These are phyloP conservation scores for Kwoniella bestiolae DNA, from an alignment of 768 basidiomycete genomes.

Conservation along the genomic window DNA sequence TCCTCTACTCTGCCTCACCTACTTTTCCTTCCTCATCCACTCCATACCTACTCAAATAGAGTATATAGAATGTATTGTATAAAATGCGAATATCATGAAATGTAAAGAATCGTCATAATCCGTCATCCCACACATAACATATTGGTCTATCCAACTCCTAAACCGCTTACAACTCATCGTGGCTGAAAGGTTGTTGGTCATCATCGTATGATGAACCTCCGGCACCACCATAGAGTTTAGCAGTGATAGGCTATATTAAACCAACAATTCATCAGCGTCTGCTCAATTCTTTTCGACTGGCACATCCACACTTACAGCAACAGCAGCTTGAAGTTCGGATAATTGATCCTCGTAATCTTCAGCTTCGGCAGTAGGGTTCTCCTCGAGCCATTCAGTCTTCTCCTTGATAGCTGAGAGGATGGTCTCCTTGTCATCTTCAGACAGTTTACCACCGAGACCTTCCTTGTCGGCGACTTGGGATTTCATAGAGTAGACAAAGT, in stretches of 20 bases:
- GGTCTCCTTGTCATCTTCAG: slow-evolving; percentile 59
- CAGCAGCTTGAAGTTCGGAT: slow-evolving; percentile 58
- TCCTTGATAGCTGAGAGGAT: slow-evolving; percentile 83
- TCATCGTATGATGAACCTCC: slow-evolving; percentile 60
- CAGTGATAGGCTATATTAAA: slow-evolving; percentile 70
- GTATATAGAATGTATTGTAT: not conserved
- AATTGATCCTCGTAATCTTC: slow-evolving; percentile 94
- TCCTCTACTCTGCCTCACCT: not conserved
- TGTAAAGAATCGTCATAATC: not conserved
- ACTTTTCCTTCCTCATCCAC: too few relatives aligned
- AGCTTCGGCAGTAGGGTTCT: slow-evolving; percentile 72
- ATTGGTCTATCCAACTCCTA: not conserved
- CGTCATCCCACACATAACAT: slow-evolving; percentile 2
- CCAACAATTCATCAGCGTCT: slow-evolving; percentile 7
- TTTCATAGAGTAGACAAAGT: slow-evolving; percentile 76
- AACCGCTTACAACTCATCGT: slow-evolving; percentile 64
- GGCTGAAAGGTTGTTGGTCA: slow-evolving; percentile 61
- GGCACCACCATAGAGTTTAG: slow-evolving; percentile 65
- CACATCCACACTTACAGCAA: slow-evolving; percentile 37
- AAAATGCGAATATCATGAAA: not conserved
- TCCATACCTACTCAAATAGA: not conserved
- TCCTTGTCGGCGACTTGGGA: slow-evolving; percentile 82
- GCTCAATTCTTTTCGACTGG: not conserved
- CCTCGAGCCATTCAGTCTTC: slow-evolving; percentile 88
- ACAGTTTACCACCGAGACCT: slow-evolving; percentile 82